Conservation (phyloP, 192 early-diverging fungal genomes). For the Lobosporangium transversale region DNA sequence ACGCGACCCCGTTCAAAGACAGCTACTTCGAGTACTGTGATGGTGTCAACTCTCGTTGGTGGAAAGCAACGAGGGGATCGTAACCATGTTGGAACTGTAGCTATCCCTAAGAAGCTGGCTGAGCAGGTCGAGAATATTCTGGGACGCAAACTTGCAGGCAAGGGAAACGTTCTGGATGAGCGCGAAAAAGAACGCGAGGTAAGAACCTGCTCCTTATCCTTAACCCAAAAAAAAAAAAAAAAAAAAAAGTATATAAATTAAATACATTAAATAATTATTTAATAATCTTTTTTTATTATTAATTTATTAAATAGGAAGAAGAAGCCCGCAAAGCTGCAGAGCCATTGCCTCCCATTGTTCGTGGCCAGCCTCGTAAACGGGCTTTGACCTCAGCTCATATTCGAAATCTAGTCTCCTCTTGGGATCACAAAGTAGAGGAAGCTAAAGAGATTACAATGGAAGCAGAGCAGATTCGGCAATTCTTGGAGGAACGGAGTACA, state of each 20-base stretch:
- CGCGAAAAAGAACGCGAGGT: constrained; percentile 52
- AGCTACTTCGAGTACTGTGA: constrained; percentile 13
- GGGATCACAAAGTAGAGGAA: constrained; percentile 50
- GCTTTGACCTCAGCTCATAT: constrained; percentile 41
- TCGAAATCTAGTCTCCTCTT: constrained; percentile 42
- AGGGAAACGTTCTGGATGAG: constrained; percentile 48
- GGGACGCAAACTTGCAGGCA: constrained; percentile 53
- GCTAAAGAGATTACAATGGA: constrained; percentile 32
- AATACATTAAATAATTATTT: no score
- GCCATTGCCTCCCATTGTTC: constrained; percentile 39
- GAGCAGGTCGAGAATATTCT: constrained; percentile 49
- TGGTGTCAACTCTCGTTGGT: constrained; percentile 12
- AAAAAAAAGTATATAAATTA: not conserved
- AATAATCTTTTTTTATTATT: not conserved
- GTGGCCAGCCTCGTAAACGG: constrained; percentile 41
- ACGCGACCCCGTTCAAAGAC: constrained; percentile 26
- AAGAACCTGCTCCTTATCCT: not conserved
- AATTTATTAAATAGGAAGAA: constrained; percentile 24
- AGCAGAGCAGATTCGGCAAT: constrained; percentile 35
- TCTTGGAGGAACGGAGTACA: constrained; percentile 34
- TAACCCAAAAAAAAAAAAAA: not conserved
- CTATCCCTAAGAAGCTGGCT: constrained; percentile 38
- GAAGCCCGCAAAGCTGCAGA: constrained; percentile 44
- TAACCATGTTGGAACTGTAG: constrained; percentile 40
- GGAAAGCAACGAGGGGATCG: constrained; percentile 44